phyloP scores from a whole-genome alignment of 1,284 basidiomycete genomes.

The Amylostereum areolatum region DNA sequence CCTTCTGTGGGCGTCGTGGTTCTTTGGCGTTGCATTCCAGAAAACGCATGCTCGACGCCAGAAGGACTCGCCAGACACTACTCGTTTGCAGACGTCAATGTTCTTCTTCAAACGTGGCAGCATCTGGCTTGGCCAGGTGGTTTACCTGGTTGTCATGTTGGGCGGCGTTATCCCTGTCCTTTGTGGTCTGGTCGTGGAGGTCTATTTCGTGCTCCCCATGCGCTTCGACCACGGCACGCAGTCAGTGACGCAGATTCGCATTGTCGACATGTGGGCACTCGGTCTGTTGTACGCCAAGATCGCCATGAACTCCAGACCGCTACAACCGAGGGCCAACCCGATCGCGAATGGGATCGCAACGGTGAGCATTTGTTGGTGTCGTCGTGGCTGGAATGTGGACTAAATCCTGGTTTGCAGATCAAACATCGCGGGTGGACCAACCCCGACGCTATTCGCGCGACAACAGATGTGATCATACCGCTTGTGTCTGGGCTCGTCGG shows the following conservation, averaged over 20 bases:
- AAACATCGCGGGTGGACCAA: conserved; percentile 62
- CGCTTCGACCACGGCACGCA: too few species aligned
- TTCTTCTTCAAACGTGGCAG: conserved; percentile 60
- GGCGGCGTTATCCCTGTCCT: conserved; percentile 73
- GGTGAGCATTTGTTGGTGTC: conserved; percentile 36
- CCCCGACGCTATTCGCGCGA: conserved; percentile 59
- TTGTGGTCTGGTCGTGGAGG: conserved; percentile 66
- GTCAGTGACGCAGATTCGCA: conserved; percentile 60
- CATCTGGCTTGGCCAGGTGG: conserved; percentile 53
- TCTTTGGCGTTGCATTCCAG: conserved; percentile 55
- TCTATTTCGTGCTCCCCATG: conserved; percentile 72
- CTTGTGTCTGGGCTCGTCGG: conserved; percentile 45
- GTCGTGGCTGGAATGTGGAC: too few species aligned
- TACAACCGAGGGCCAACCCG: too few species aligned
- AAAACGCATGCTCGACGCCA: conserved; percentile 60
- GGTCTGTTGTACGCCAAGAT: conserved; percentile 74
- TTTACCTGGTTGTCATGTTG: conserved; percentile 61
- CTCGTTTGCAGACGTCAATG: conserved; percentile 51
- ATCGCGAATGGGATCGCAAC: conserved; percentile 52
- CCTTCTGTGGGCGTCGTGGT: conserved; percentile 65
- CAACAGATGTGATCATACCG: conserved; percentile 64
- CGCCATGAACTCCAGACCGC: too few species aligned
- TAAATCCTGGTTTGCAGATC: conserved; percentile 40
- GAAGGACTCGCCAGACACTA: too few species aligned
- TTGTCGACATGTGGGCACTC: conserved; percentile 80